Percentiles rank a stretch among this genome's conserved stretches.
phyloP scores from a whole-genome alignment of 768 basidiomycete genomes.

The Phylloporus scabripes region DNA sequence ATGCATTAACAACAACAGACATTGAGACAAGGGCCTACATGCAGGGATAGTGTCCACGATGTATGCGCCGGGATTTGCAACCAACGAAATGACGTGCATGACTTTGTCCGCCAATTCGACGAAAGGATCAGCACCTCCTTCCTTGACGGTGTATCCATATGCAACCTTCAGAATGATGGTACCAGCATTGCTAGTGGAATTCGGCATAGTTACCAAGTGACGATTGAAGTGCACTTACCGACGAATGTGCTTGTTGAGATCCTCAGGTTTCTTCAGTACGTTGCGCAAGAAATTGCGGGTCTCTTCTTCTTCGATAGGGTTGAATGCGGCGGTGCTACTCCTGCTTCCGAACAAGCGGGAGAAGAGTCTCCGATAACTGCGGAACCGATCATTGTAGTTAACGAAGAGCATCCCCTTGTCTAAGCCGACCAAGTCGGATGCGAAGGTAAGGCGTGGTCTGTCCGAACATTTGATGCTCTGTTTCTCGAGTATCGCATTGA shows the following conservation, averaged over 20 bases:
- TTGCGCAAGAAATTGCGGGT: constrained; percentile 14
- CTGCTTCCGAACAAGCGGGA: constrained; percentile 10
- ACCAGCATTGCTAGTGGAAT: constrained; percentile 6
- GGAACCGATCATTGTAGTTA: constrained; percentile 6
- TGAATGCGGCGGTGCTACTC: constrained; percentile 3
- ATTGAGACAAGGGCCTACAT: constrained; percentile 3
- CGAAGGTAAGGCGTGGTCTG: constrained; percentile 15
- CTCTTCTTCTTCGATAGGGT: constrained; percentile 19
- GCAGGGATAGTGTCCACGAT: constrained; percentile 22
- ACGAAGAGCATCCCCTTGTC: constrained; percentile 7
- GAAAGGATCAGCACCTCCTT: constrained; percentile 33
- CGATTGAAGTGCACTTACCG: constrained; percentile 6
- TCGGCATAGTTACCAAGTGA: no score
- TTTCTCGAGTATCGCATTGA: constrained; percentile 49
- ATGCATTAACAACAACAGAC: not conserved
- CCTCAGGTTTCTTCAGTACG: constrained; percentile 14
- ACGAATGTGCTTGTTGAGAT: constrained; percentile 18
- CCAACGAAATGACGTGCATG: constrained; percentile 12
- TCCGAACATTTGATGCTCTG: constrained; percentile 49
- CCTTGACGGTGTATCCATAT: constrained; percentile 37
- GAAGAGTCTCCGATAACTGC: constrained; percentile 12
- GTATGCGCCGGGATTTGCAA: constrained; percentile 7
- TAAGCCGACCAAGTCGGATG: constrained; percentile 18
- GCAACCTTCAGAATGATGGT: constrained; percentile 34
- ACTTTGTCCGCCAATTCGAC: constrained; percentile 25